phyloP scores from a whole-genome alignment of 257 asterid species.

The Buddleja alternifolia region DNA sequence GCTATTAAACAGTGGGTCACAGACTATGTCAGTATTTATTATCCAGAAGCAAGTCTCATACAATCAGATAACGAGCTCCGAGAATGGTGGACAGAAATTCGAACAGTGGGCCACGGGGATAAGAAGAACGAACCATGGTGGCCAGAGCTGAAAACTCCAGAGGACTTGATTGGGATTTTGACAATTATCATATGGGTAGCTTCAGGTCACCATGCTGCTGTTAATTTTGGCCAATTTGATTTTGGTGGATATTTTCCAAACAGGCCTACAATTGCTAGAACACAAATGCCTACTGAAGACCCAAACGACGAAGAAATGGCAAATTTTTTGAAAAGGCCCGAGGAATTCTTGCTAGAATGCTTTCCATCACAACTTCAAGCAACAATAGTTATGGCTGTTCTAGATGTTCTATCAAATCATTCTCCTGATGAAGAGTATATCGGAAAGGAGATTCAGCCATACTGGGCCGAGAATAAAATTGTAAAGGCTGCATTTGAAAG shows the following conservation, averaged over 20 bases:
- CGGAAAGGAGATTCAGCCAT: slow-evolving; percentile 45
- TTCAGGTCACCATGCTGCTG: slow-evolving; percentile 86
- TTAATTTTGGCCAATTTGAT: slow-evolving; percentile 76
- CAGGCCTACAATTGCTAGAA: slow-evolving; percentile 66
- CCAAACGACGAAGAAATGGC: slow-evolving; percentile 44
- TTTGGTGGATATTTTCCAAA: slow-evolving; percentile 75
- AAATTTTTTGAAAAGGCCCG: slow-evolving; percentile 61
- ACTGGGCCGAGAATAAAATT: slow-evolving; percentile 44
- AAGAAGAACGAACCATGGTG: slow-evolving; percentile 81
- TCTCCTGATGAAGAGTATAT: slow-evolving; percentile 87
- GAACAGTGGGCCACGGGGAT: slow-evolving; percentile 68
- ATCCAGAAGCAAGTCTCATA: slow-evolving; percentile 39
- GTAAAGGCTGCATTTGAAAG: slow-evolving; percentile 54
- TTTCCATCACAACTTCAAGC: slow-evolving; percentile 82
- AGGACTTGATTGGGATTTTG: slow-evolving; percentile 51
- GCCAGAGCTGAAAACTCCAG: slow-evolving; percentile 58
- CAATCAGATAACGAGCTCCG: slow-evolving; percentile 64
- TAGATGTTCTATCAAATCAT: slow-evolving; percentile 72
- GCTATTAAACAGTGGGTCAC: slow-evolving; percentile 69
- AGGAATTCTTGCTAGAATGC: slow-evolving; percentile 45
- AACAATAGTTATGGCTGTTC: slow-evolving; percentile 45
- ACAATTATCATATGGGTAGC: slow-evolving; percentile 74
- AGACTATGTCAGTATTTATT: slow-evolving; percentile 60
- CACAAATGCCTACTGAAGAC: slow-evolving; percentile 65
- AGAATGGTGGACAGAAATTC: slow-evolving; percentile 81